phyloP scores from a whole-genome alignment of 495 filamentous ascomycete genomes.

The Aspergillus homomorphus region DNA sequence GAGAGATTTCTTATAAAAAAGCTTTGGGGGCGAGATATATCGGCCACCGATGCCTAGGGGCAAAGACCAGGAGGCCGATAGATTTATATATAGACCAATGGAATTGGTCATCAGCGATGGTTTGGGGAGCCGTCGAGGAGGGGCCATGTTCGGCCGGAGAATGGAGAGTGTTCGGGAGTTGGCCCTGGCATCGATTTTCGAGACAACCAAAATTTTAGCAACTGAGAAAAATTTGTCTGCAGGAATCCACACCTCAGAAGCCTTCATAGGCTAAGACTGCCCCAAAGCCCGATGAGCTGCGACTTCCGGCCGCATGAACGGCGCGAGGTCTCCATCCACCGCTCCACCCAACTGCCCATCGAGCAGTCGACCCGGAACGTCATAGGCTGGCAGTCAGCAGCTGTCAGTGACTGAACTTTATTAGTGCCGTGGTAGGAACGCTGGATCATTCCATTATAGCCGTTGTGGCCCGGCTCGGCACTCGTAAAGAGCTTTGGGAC shows the following conservation, averaged over 20 bases:
- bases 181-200: neutral
- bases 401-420: neutral
- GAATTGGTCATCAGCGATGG: neutral
- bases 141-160: conserved; percentile 5
- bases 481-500: neutral
- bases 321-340: neutral
- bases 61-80: neutral
- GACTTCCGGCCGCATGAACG: conserved; percentile 1
- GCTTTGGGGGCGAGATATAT: neutral
- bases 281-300: conserved; percentile 1
- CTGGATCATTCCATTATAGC: conserved; percentile 5
- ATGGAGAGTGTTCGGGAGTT: conserved; percentile 6
- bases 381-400: neutral
- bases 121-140: neutral
- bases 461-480: conserved; percentile 6
- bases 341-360: neutral
- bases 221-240: conserved; percentile 3
- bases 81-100: conserved; percentile 6
- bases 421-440: conserved; percentile 2
- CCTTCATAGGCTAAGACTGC: neutral
- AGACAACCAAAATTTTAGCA: neutral
- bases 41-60: neutral
- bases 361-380: neutral
- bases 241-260: neutral
- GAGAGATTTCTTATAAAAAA: neutral